Evolutionary conservation across 228 moss, liverwort and hornwort genomes (phyloP), one percentile per base, ranked within the genome.

Genomic region (Sphagnum magellanicum): DNA sequence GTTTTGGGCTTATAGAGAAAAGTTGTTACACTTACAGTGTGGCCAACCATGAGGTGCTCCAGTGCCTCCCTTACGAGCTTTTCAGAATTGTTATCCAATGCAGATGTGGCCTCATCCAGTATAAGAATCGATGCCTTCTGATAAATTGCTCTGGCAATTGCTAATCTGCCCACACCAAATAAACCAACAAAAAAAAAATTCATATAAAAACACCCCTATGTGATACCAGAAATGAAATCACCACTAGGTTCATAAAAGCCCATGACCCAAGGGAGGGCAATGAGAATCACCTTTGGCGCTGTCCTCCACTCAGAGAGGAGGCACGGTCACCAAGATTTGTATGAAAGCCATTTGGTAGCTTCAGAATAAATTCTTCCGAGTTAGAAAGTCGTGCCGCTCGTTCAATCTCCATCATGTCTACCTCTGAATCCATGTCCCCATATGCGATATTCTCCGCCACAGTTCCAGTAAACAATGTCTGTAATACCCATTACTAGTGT

Each of bases 371-470:
- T 61, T 80, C 91, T 62, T 90, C 91, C 51, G 90, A 93, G 84
- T 98, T 91, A 53, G 97, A 93, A 71, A 93, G 88, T 65, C 68
- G 67, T 32, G 91, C 97, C 51, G 97, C 93, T 69, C 75, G 78
- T 70, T 81, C 74, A 57, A 98, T 87, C 64, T 74, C 87, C 10
- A 67, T 68, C 80, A 88, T 83, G 76, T 98, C 90, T 11, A 91
- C 76, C 5, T 63, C 63, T 66, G 78, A 75, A 15, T 78, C 80
- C 78, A 90, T 74, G 61, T 82, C 83, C 58, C 97, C 97, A 67
- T 93, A 98, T 6, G 97, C 93, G 61, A 93, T 98, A 68, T 98
- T 98, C 78, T 98, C 97, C 16, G 91, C 97, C 51, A 98, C 97
- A 51, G 97, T 93, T 72, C 93, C 97, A 71, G 97, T 90, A 65